A percentile compares a stretch with the other conserved stretches of the same genome.
Evolutionary conservation across 805 yeast species (phyloP).

Genomic region (Sugiyamaella boreocaroliniensis): DNA sequence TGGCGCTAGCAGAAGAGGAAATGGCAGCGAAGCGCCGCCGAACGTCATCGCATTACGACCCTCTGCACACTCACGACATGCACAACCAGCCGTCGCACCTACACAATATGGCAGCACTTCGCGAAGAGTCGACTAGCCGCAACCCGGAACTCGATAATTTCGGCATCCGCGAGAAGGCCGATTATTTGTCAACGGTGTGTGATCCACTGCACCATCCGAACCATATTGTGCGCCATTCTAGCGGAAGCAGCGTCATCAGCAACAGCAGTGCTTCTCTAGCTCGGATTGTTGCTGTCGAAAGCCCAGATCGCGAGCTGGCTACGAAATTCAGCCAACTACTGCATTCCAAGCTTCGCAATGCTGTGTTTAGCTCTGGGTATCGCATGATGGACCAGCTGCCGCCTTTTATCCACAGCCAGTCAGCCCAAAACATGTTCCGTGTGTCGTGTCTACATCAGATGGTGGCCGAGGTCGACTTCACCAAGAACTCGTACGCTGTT

Average conservation of each 20-base stretch:
- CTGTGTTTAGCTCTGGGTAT: background rate
- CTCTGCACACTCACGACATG: slow-evolving; percentile 17
- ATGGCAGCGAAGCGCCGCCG: slow-evolving; percentile 15
- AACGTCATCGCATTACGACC: slow-evolving; percentile 22
- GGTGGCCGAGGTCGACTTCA: slow-evolving; percentile 13
- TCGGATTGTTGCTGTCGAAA: slow-evolving; percentile 19
- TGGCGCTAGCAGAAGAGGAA: slow-evolving; percentile 14
- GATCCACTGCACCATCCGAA: slow-evolving; percentile 10
- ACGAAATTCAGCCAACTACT: slow-evolving; percentile 6
- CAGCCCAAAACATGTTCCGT: slow-evolving; percentile 22
- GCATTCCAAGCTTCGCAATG: slow-evolving; percentile 6
- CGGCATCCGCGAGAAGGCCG: slow-evolving; percentile 21
- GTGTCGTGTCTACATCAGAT: slow-evolving; percentile 23
- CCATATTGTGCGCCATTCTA: background rate
- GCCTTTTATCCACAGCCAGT: slow-evolving; percentile 9
- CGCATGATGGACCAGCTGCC: slow-evolving; percentile 13
- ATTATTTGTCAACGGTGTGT: slow-evolving; percentile 19
- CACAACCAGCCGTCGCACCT: slow-evolving; percentile 4
- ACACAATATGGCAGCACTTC: background rate
- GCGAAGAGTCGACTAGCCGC: background rate
- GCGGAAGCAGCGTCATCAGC: slow-evolving; percentile 2
- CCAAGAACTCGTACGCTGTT: slow-evolving; percentile 10
- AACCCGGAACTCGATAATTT: background rate
- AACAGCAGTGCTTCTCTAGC: background rate
- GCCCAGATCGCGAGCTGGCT: slow-evolving; percentile 14